Evolutionary conservation across 495 filamentous ascomycete genomes (phyloP), one percentile per base, ranked within the genome.

Genomic region (Neurospora terricola): DNA sequence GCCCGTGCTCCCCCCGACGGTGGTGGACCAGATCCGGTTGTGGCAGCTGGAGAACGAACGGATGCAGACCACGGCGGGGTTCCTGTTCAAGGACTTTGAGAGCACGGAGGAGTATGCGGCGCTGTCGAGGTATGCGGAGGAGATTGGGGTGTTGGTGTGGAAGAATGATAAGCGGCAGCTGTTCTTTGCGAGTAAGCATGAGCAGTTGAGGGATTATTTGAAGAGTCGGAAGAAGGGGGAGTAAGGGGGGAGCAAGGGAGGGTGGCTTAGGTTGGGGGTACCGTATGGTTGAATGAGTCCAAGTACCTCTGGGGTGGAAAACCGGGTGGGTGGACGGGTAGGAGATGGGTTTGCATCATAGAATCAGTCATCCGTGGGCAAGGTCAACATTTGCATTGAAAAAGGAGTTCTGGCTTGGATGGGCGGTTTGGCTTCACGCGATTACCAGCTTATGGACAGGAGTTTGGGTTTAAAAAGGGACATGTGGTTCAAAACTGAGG

Each of bases 21-120:
- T 99, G 36, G 93, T 98, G 54, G 96, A 99, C 84, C 96, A 99
- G 83, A 98, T 99, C 74, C 87, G 94, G 7, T 87, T 99, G 11
- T 99, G 96, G 96, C 96, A 99, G 84, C 91, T 97, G 70, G 96
- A 99, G 80, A 92, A 94, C 38, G 96, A 99, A 80, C 87, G 96
- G 70, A 95, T 98, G 86, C 90, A 90, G 79, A 87, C 91, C 6
- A 94, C 89, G 12, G 80, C 86, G 6, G 96, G 96, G 3, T 98
- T 91, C 80, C 79, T 98, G 39, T 97, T 99, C 86, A 91, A 91
- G 74, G 95, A 98, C 59, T 97, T 98, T 77, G 88, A 88, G 71
- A 90, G 81, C 69, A 80, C 86, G 66, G 86, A 88, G 27, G 96
- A 97, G 77, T 99, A 96, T 77, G 88, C 90, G 71, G 90, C 87